Base-by-base conservation (phyloP, 179 eudicot species). In the Sideroxylon spinosum region DNA sequence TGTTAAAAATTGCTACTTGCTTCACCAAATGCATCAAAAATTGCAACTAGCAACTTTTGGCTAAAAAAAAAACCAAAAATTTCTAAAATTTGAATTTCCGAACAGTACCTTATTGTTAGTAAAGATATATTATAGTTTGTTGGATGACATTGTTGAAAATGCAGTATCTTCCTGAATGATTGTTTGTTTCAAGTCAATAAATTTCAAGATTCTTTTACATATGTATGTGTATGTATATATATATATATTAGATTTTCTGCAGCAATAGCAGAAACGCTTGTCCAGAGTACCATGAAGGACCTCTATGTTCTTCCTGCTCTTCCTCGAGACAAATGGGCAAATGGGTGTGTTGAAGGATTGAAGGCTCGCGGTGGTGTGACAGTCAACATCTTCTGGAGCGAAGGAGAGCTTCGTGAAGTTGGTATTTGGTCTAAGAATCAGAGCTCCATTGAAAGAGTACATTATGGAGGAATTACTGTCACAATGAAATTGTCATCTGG, bases 241-340 rank as follows among this genome's bases (percentile, higher is more conserved):
- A 37, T 37, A 37, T 37, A 3, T 72, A 3, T 9, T 81, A 87
- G 98, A 0, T 94, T 94, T 73, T 82, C 92, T 57, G 90, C 93
- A 68, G 97, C 98, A 78, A 64, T 94, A 69, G 86, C 98, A 53
- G 98, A 95, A 78, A 93, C 93, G 94, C 92, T 95, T 77, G 91
- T 95, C 37, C 98, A 95, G 84, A 95, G 98, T 86, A 93, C 91
- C 19, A 68, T 86, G 62, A 90, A 87, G 64, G 97, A 95, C 85
- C 85, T 95, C 7, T 84, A 87, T 84, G 76, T 95, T 77, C 90
- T 95, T 32, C 98, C 97, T 8, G 98, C 97, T 23, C 91, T 95
- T 75, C 98, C 97, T 25, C 87, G 85, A 25, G 93, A 90, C 66
- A 93, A 93, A 79, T 95, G 97, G 98, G 73, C 88, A 0, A 88